These are phyloP conservation scores for Talaromyces proteolyticus DNA, from an alignment of 495 filamentous ascomycete genomes.

Conservation along the genomic window DNA sequence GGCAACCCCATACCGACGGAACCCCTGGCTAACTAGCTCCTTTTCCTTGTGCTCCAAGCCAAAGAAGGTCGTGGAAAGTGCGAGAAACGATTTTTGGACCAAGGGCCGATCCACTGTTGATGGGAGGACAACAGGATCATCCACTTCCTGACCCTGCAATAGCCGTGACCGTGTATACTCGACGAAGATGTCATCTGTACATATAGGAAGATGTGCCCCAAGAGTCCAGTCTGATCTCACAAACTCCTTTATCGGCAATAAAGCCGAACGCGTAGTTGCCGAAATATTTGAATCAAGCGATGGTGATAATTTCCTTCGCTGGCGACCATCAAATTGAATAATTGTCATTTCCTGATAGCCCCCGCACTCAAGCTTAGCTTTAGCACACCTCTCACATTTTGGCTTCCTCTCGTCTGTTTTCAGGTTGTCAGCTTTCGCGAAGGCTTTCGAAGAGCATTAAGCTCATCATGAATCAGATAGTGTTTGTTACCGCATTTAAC, in stretches of 20 bases:
- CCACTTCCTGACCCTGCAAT: background rate
- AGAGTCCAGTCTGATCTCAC: background rate
- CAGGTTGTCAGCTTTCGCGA: background rate
- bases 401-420: conserved; percentile 1
- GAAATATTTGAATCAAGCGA: background rate
- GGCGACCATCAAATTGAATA: conserved; percentile 2
- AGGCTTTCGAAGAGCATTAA: background rate
- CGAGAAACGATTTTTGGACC: background rate
- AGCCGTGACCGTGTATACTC: conserved; percentile 1
- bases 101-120: background rate
- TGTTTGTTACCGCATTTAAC: conserved; percentile 8
- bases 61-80: conserved; percentile 4
- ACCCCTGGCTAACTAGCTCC: background rate
- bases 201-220: background rate
- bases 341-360: conserved; percentile 2
- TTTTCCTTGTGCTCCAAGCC: conserved; percentile 3
- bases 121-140: background rate
- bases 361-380: conserved; percentile 1
- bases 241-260: background rate
- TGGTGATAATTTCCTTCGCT: background rate
- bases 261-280: background rate
- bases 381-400: conserved; percentile 1
- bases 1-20: conserved; percentile 1
- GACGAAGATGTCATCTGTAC: background rate
- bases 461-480: background rate